phyloP scores from a whole-genome alignment of 176 grass and related monocot genomes.

The Hsuehochloa calcarea region DNA sequence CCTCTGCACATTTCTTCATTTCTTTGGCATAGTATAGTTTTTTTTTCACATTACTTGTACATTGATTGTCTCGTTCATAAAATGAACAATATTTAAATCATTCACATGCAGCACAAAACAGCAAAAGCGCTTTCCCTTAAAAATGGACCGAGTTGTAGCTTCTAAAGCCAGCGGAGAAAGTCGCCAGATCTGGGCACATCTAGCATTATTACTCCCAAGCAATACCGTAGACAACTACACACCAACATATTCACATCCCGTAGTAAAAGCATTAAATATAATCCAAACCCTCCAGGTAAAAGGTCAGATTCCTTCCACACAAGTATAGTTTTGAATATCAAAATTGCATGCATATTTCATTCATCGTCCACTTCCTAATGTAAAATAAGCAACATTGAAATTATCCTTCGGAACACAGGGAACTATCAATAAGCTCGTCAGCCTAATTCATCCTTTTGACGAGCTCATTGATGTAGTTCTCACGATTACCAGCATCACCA shows the following conservation, averaged over 20 bases:
- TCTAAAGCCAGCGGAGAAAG: background rate
- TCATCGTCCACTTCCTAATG: slow-evolving; percentile 18
- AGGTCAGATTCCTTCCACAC: background rate
- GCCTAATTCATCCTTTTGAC: slow-evolving; percentile 89
- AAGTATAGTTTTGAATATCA: slow-evolving; percentile 25
- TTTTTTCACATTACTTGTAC: too few relatives aligned
- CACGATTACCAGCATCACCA: slow-evolving; percentile 89
- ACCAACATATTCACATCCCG: background rate
- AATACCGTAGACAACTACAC: background rate
- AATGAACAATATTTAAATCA: background rate
- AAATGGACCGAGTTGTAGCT: background rate
- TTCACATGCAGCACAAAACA: background rate
- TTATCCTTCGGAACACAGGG: background rate
- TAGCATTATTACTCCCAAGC: background rate
- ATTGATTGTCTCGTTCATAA: background rate
- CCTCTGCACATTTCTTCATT: too few relatives aligned
- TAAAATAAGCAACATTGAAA: slow-evolving; percentile 13
- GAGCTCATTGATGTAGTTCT: slow-evolving; percentile 88
- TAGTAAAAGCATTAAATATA: background rate
- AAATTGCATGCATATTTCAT: slow-evolving; percentile 42
- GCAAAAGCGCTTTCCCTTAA: background rate
- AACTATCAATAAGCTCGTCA: background rate
- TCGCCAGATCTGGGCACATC: background rate
- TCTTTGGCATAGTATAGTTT: too few relatives aligned
- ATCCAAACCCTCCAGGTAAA: background rate